phyloP scores from a whole-genome alignment of 2,329 filamentous ascomycete species.

The Hirsutella thompsonii region DNA sequence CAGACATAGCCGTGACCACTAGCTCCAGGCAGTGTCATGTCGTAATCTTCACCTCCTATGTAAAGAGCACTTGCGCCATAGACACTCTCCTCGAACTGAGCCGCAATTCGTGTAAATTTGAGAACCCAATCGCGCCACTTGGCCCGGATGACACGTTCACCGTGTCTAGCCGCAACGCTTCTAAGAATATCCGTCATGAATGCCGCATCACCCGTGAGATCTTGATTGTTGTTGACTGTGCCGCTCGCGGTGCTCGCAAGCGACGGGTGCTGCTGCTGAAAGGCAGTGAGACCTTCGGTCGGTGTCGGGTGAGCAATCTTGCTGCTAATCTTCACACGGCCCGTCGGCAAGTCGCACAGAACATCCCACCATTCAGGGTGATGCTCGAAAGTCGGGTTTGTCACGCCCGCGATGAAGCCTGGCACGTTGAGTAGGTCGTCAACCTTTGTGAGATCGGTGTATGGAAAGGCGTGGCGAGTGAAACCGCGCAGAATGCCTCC shows the following conservation, averaged over 20 bases:
- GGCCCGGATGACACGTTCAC: conserved; percentile 77
- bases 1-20: conserved; percentile 91
- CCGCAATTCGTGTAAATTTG: conserved; percentile 83
- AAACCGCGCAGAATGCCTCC: conserved; percentile 89
- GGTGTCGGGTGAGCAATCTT: conserved; percentile 68
- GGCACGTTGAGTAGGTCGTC: conserved; percentile 92
- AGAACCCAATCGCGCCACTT: conserved; percentile 94
- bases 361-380: conserved; percentile 98
- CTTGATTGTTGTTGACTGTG: conserved; percentile 30
- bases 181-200: conserved; percentile 82
- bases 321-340: conserved; percentile 87
- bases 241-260: conserved; percentile 36
- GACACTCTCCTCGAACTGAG: conserved; percentile 89
- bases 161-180: conserved; percentile 74
- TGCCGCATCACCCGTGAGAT: conserved; percentile 72
- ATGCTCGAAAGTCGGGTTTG: conserved; percentile 88
- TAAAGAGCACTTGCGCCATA: conserved; percentile 87
- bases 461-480: conserved; percentile 91
- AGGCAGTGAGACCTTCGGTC: conserved; percentile 77
- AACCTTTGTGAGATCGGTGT: conserved; percentile 95
- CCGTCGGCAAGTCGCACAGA: conserved; percentile 82
- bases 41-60: conserved; percentile 64
- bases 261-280: conserved; percentile 64
- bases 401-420: conserved; percentile 95
- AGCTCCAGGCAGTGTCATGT: conserved; percentile 42